Conservation (phyloP, 805 yeast genomes). For the Diddensiella santjacobensis region DNA sequence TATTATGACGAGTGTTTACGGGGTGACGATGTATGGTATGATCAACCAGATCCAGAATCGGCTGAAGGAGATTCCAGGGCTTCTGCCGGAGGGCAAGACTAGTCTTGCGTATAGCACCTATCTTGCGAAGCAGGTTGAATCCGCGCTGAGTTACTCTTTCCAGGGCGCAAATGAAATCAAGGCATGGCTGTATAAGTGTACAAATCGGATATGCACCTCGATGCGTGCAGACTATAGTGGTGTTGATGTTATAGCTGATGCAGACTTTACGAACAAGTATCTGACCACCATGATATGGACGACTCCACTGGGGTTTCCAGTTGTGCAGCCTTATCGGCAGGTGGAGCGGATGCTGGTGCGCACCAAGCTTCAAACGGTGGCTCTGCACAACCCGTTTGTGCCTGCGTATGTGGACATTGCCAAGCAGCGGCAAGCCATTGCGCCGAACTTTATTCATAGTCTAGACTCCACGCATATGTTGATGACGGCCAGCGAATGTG, state of each 20-base stretch:
- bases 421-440: constrained; percentile 86
- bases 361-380: constrained; percentile 83
- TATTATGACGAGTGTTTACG: constrained; percentile 97
- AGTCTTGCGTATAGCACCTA: constrained; percentile 45
- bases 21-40: constrained; percentile 93
- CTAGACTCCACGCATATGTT: constrained; percentile 97
- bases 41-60: constrained; percentile 82
- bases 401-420: constrained; percentile 76
- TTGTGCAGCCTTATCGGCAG: constrained; percentile 91
- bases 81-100: not conserved
- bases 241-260: constrained; percentile 3
- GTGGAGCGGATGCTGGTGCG: constrained; percentile 55
- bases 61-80: constrained; percentile 36
- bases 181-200: constrained; percentile 89
- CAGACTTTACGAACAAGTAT: constrained; percentile 37
- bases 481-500: constrained; percentile 74
- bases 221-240: constrained; percentile 58
- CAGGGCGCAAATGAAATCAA: constrained; percentile 90
- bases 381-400: constrained; percentile 78
- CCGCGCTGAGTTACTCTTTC: constrained; percentile 77
- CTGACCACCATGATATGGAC: constrained; percentile 95
- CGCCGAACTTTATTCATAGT: constrained; percentile 93
- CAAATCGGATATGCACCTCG: constrained; percentile 71
- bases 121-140: constrained; percentile 74
- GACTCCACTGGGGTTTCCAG: constrained; percentile 88